These are phyloP conservation scores for Scutellaria galericulata DNA, from an alignment of 257 asterid species.

Conservation along the genomic window DNA sequence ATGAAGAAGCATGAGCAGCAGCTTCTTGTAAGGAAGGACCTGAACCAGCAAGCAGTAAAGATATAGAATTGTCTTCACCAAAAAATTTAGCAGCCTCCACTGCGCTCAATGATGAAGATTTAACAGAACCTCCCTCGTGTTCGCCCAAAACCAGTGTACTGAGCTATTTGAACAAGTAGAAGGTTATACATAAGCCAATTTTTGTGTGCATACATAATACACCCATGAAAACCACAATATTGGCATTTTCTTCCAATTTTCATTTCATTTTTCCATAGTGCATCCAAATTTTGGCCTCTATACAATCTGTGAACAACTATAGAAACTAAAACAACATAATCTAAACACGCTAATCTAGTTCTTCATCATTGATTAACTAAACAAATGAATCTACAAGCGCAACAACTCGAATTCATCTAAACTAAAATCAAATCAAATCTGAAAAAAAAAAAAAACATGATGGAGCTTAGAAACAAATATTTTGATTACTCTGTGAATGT, in stretches of 20 bases:
- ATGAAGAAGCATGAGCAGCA: slow-evolving; percentile 76
- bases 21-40: slow-evolving; percentile 82
- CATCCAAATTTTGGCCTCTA: neutral
- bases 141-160: slow-evolving; percentile 88
- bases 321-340: too few species aligned
- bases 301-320: neutral
- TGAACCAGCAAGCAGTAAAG: slow-evolving; percentile 85
- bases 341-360: too few species aligned
- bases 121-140: slow-evolving; percentile 75
- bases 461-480: neutral
- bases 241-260: neutral
- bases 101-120: slow-evolving; percentile 75
- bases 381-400: slow-evolving; percentile 14
- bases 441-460: neutral
- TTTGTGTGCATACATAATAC: neutral
- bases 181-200: slow-evolving; percentile 10
- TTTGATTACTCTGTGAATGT: neutral
- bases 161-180: slow-evolving; percentile 47
- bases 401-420: neutral
- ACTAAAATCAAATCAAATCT: neutral
- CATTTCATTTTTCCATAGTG: neutral
- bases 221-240: slow-evolving; percentile 4
- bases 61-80: slow-evolving; percentile 64
- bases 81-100: slow-evolving; percentile 84
- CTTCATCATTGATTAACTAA: neutral